Percentiles rank a stretch among this genome's conserved stretches.
These are phyloP conservation scores for Aquilaria agallochum DNA, from an alignment of 441 rosid species.

Conservation along the genomic window DNA sequence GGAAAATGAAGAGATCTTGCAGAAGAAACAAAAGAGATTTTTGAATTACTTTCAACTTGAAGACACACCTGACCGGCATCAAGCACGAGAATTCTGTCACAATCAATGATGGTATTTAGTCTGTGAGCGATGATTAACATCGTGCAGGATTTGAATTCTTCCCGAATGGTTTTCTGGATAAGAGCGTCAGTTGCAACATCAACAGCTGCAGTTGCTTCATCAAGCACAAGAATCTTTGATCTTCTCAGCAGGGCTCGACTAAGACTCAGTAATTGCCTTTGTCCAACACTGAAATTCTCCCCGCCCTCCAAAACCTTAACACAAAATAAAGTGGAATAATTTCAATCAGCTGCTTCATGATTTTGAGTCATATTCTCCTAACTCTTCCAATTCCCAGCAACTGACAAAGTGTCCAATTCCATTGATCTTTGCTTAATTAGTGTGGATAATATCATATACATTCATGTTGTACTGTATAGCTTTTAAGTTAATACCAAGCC, in stretches of 20 bases:
- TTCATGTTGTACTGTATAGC: too few relatives aligned
- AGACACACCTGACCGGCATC: slow-evolving; percentile 78
- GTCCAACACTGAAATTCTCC: slow-evolving; percentile 97
- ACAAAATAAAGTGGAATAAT: slow-evolving; percentile 2
- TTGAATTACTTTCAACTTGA: neutral
- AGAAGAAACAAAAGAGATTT: neutral
- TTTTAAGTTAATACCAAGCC: too few relatives aligned
- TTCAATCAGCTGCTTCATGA: neutral
- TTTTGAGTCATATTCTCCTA: too few relatives aligned
- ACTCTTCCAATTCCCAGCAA: too few relatives aligned
- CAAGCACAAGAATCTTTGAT: slow-evolving; percentile 95
- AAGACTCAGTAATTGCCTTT: slow-evolving; percentile 92
- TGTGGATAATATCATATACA: too few relatives aligned
- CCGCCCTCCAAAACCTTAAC: slow-evolving; percentile 86
- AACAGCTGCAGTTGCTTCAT: slow-evolving; percentile 98
- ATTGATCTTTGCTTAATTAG: too few relatives aligned
- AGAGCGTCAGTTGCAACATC: slow-evolving; percentile 94
- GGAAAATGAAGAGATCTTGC: slow-evolving; percentile 3
- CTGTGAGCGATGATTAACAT: slow-evolving; percentile 94
- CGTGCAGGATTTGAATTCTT: slow-evolving; percentile 84
- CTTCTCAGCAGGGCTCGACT: slow-evolving; percentile 85
- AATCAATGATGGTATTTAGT: slow-evolving; percentile 84
- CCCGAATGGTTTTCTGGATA: slow-evolving; percentile 88
- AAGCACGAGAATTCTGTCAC: slow-evolving; percentile 80
- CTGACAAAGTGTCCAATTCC: too few relatives aligned